A percentile compares a stretch with the other conserved stretches of the same genome.
Evolutionary conservation across 352 stramenopile species (phyloP).

Genomic region (Globisporangium okanoganense): DNA sequence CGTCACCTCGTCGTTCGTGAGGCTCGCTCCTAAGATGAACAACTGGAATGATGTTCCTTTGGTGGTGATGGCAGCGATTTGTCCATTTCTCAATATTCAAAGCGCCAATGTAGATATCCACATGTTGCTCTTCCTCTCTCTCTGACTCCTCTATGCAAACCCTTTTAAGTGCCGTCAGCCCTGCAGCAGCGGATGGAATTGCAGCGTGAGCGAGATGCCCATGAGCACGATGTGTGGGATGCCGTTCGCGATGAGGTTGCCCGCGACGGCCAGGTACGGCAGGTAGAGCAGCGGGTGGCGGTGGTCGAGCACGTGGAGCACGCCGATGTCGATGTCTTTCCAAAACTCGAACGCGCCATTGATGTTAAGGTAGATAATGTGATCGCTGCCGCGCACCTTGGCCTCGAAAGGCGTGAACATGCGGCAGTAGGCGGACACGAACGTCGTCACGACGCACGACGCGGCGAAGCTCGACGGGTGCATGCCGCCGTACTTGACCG

Average conservation of each 20-base stretch:
- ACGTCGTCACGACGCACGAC: slow-evolving; percentile 54
- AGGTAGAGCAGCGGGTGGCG: slow-evolving; percentile 62
- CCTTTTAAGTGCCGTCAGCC: background rate
- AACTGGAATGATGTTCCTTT: background rate
- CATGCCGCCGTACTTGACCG: slow-evolving; percentile 64
- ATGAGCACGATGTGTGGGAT: slow-evolving; percentile 67
- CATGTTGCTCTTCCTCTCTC: background rate
- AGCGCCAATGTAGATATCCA: background rate
- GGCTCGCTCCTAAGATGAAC: background rate
- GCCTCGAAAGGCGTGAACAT: slow-evolving; percentile 64
- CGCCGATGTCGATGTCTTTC: slow-evolving; percentile 68
- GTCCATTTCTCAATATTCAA: background rate
- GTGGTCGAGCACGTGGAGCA: slow-evolving; percentile 78
- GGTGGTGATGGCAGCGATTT: background rate
- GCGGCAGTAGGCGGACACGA: slow-evolving; percentile 56
- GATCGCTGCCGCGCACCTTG: slow-evolving; percentile 49
- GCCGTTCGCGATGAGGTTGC: slow-evolving; percentile 70
- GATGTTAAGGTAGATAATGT: slow-evolving; percentile 78
- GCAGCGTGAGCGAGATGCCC: slow-evolving; percentile 49
- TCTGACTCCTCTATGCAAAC: background rate
- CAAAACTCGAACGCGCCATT: slow-evolving; percentile 85
- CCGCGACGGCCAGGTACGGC: slow-evolving; percentile 56
- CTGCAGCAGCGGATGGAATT: slow-evolving; percentile 46
- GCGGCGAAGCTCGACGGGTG: slow-evolving; percentile 60
- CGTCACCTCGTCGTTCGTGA: background rate